A percentile compares a stretch with the other conserved stretches of the same genome.
Conservation (phyloP, 2,329 filamentous ascomycete genomes). For the Davidsoniella australis region DNA sequence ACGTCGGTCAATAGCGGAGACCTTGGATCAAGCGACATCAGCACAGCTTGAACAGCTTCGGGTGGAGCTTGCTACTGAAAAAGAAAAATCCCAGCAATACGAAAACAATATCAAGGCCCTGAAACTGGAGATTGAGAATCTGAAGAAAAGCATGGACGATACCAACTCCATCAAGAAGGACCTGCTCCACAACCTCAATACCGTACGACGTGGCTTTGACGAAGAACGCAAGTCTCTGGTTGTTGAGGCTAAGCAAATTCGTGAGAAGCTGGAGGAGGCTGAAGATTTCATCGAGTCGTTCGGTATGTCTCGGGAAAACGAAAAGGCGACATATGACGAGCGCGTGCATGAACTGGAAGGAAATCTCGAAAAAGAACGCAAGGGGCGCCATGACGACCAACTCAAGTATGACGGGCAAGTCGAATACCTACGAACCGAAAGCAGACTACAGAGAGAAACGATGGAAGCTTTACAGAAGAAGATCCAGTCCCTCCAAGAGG, state of each 20-base stretch:
- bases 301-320: slow-evolving; percentile 67
- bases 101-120: slow-evolving; percentile 52
- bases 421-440: slow-evolving; percentile 44
- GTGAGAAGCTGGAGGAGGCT: slow-evolving; percentile 64
- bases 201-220: slow-evolving; percentile 73
- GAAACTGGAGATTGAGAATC: background rate
- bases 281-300: slow-evolving; percentile 86
- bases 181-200: slow-evolving; percentile 85
- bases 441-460: slow-evolving; percentile 40
- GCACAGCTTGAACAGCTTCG: slow-evolving; percentile 39
- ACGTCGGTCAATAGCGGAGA: slow-evolving; percentile 20
- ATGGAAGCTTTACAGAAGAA: slow-evolving; percentile 41
- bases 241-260: slow-evolving; percentile 59
- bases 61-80: slow-evolving; percentile 58
- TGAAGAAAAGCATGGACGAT: slow-evolving; percentile 49
- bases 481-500: slow-evolving; percentile 37
- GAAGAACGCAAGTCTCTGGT: slow-evolving; percentile 72
- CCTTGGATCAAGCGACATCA: background rate
- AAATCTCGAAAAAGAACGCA: slow-evolving; percentile 49
- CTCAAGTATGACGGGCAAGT: slow-evolving; percentile 45
- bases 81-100: slow-evolving; percentile 45
- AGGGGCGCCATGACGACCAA: slow-evolving; percentile 38
- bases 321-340: slow-evolving; percentile 53
- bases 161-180: slow-evolving; percentile 85
- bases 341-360: slow-evolving; percentile 50